A percentile compares a stretch with the other conserved stretches of the same genome.
Conservation (phyloP, 2,329 filamentous ascomycete genomes). For the Aspergillus quadrilineatus region DNA sequence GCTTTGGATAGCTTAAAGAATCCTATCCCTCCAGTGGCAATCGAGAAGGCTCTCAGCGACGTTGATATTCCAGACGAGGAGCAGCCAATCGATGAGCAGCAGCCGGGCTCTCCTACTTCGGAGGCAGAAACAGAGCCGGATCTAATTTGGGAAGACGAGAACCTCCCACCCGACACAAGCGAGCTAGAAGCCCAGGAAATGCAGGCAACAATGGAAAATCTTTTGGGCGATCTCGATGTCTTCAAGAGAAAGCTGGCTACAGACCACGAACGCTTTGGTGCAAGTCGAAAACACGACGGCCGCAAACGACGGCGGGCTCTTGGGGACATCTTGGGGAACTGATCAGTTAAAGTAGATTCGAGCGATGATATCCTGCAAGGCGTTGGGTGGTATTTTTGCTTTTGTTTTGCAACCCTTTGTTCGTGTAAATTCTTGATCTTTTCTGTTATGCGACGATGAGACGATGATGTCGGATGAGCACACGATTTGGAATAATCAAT, state of each 20-base stretch:
- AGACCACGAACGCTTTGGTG: constrained; percentile 55
- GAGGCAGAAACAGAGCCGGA: constrained; percentile 34
- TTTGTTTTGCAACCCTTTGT: constrained; percentile 1
- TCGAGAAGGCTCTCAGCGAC: constrained; percentile 37
- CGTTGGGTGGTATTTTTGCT: constrained; percentile 11
- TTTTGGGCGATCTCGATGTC: constrained; percentile 75
- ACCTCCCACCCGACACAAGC: constrained; percentile 48
- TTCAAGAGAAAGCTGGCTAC: constrained; percentile 85
- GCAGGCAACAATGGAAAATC: constrained; percentile 80
- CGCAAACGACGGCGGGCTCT: constrained; percentile 34
- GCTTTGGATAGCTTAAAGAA: constrained; percentile 85
- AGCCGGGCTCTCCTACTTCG: constrained; percentile 27
- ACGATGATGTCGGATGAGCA: constrained; percentile 16
- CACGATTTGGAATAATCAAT: constrained; percentile 14
- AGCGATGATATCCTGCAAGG: constrained; percentile 7
- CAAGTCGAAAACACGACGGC: constrained; percentile 23
- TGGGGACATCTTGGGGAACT: constrained; percentile 29
- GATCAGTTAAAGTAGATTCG: constrained; percentile 21
- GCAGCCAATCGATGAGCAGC: constrained; percentile 48
- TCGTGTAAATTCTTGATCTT: not conserved
- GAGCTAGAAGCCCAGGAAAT: constrained; percentile 58
- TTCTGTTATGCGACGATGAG: constrained; percentile 15
- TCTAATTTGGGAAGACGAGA: constrained; percentile 47
- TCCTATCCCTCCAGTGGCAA: constrained; percentile 65
- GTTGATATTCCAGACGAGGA: constrained; percentile 36